These are phyloP conservation scores for Talaromyces rugulosus DNA, from an alignment of 2,329 filamentous ascomycete species.

Conservation along the genomic window DNA sequence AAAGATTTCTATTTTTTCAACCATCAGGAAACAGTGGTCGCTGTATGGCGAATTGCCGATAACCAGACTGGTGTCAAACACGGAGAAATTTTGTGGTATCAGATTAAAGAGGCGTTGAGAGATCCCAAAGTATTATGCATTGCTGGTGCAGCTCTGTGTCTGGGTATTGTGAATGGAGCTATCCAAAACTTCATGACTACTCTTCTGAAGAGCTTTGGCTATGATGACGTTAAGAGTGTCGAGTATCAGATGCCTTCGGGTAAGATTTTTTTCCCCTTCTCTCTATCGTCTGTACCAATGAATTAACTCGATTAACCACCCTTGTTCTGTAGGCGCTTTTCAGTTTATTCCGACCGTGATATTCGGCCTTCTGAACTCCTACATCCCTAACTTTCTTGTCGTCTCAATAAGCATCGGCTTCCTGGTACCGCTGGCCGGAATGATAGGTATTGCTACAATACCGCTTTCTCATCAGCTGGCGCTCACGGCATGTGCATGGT, in stretches of 20 bases:
- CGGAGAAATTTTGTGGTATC: slow-evolving; percentile 19
- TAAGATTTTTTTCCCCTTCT: background rate
- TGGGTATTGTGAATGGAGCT: slow-evolving; percentile 42
- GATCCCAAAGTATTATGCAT: slow-evolving; percentile 31
- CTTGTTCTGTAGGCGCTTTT: slow-evolving; percentile 31
- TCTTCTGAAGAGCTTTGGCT: slow-evolving; percentile 37
- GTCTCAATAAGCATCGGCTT: slow-evolving; percentile 26
- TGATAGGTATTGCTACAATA: slow-evolving; percentile 45
- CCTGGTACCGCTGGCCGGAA: slow-evolving; percentile 34
- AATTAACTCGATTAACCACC: slow-evolving; percentile 27
- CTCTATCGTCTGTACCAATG: background rate
- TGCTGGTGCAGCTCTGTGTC: slow-evolving; percentile 31
- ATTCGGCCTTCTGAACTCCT: slow-evolving; percentile 42
- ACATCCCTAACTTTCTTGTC: slow-evolving; percentile 39
- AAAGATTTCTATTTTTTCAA: slow-evolving; percentile 35
- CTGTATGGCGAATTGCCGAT: slow-evolving; percentile 34
- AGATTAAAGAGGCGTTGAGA: slow-evolving; percentile 29
- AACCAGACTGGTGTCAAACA: slow-evolving; percentile 30
- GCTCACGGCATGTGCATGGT: slow-evolving; percentile 51
- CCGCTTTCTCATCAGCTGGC: slow-evolving; percentile 41
- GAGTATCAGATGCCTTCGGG: slow-evolving; percentile 1
- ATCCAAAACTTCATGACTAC: slow-evolving; percentile 41
- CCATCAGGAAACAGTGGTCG: slow-evolving; percentile 35
- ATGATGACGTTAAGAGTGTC: slow-evolving; percentile 24
- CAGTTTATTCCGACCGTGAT: slow-evolving; percentile 25